Conservation (phyloP, 2,329 filamentous ascomycete species). For the Plectosphaerella sp. region DNA sequence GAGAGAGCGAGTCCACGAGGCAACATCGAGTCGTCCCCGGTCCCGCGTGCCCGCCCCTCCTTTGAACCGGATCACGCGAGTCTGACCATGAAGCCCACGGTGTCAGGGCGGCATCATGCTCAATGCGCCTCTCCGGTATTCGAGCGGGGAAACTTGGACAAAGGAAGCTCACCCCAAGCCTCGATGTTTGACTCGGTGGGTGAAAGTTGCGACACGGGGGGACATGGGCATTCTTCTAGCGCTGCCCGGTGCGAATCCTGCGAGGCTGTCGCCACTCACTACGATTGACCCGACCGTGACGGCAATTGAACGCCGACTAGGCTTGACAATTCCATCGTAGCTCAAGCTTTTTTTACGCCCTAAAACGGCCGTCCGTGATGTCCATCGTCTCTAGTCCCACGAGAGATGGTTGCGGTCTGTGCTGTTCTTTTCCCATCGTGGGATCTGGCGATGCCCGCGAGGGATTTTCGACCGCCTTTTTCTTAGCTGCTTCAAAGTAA, state of each 20-base stretch:
- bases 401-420: neutral
- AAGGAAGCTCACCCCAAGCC: neutral
- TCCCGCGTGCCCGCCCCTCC: neutral
- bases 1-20: too few relatives aligned
- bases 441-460: neutral
- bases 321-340: neutral
- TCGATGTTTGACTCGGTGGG: neutral
- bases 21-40: too few relatives aligned
- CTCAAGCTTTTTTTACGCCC: too few relatives aligned
- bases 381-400: too few relatives aligned
- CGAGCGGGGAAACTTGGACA: neutral
- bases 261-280: neutral
- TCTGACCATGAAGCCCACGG: neutral
- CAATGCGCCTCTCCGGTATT: neutral
- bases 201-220: neutral
- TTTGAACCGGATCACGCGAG: neutral
- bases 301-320: neutral
- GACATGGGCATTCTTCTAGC: neutral
- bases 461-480: neutral
- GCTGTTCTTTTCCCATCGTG: neutral
- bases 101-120: neutral
- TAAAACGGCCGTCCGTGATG: too few relatives aligned
- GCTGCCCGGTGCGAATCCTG: neutral
- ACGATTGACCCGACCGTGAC: too few relatives aligned
- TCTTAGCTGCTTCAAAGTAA: neutral